Percentiles rank a stretch among this genome's conserved stretches.
Evolutionary conservation across 495 filamentous ascomycete species (phyloP).

Genomic region (Penicillium cinerascens): DNA sequence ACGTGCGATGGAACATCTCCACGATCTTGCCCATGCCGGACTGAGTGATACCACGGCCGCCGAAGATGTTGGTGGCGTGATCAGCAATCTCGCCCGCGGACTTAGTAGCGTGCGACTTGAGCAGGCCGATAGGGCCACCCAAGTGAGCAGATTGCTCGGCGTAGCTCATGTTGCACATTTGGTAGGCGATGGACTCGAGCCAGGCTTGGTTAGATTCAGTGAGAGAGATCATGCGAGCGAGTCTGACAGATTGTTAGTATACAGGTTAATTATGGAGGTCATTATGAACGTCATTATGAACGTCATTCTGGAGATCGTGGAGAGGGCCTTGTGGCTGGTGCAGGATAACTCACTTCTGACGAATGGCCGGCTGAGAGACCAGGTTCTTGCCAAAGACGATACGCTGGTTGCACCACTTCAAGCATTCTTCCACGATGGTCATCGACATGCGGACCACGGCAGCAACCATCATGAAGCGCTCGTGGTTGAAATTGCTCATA

Average conservation of each 20-base stretch:
- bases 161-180: slow-evolving; percentile 86
- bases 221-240: slow-evolving; percentile 84
- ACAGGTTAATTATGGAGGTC: not conserved
- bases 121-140: slow-evolving; percentile 76
- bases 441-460: slow-evolving; percentile 62
- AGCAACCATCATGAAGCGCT: slow-evolving; percentile 68
- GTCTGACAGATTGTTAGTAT: slow-evolving; percentile 28
- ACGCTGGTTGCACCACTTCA: slow-evolving; percentile 88
- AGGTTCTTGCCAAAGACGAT: slow-evolving; percentile 81
- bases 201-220: slow-evolving; percentile 80
- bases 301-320: too few relatives aligned
- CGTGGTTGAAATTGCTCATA: slow-evolving; percentile 83
- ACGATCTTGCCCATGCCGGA: slow-evolving; percentile 77
- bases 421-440: slow-evolving; percentile 74
- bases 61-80: slow-evolving; percentile 82
- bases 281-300: too few relatives aligned
- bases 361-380: slow-evolving; percentile 80
- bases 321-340: too few relatives aligned
- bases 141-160: slow-evolving; percentile 70
- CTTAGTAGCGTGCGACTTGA: slow-evolving; percentile 75
- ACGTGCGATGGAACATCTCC: slow-evolving; percentile 78
- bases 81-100: slow-evolving; percentile 80
- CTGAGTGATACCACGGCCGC: slow-evolving; percentile 76
- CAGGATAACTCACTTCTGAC: slow-evolving; percentile 57
- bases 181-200: slow-evolving; percentile 80